These are phyloP conservation scores for Fusarium falciforme DNA, from an alignment of 2,329 filamentous ascomycete genomes.

Conservation along the genomic window DNA sequence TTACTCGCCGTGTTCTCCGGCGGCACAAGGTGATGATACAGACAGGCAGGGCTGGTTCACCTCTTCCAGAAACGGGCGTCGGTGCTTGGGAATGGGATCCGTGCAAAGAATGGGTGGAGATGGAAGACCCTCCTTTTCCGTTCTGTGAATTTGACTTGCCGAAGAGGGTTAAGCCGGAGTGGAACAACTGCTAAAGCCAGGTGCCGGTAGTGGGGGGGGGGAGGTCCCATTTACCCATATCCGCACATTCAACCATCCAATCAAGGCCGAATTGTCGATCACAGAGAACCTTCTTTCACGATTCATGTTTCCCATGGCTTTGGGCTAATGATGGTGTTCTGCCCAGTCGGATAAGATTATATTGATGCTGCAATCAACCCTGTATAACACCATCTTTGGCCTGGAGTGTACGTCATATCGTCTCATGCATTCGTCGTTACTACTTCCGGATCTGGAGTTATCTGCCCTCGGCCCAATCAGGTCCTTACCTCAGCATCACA, in stretches of 20 bases:
- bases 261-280: not conserved
- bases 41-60: not conserved
- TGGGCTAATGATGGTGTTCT: not conserved
- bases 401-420: not conserved
- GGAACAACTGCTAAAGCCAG: not conserved
- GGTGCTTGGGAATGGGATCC: not conserved
- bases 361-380: not conserved
- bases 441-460: not conserved
- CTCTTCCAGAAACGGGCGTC: slow-evolving; percentile 16
- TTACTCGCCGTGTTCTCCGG: not conserved
- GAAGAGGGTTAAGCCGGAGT: not conserved
- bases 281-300: not conserved
- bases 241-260: not conserved
- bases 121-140: slow-evolving; percentile 4
- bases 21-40: not conserved
- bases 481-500: not conserved
- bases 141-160: not conserved
- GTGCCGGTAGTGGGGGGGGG: not conserved
- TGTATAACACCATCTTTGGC: not conserved
- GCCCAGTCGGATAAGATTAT: not conserved
- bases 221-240: not conserved
- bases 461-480: not conserved
- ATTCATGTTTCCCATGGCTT: not conserved
- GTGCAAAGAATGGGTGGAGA: slow-evolving; percentile 8
- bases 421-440: not conserved